Evolutionary conservation across 2,329 filamentous ascomycete species (phyloP), one percentile per base, ranked within the genome.

Genomic region (Alternaria arbusti): DNA sequence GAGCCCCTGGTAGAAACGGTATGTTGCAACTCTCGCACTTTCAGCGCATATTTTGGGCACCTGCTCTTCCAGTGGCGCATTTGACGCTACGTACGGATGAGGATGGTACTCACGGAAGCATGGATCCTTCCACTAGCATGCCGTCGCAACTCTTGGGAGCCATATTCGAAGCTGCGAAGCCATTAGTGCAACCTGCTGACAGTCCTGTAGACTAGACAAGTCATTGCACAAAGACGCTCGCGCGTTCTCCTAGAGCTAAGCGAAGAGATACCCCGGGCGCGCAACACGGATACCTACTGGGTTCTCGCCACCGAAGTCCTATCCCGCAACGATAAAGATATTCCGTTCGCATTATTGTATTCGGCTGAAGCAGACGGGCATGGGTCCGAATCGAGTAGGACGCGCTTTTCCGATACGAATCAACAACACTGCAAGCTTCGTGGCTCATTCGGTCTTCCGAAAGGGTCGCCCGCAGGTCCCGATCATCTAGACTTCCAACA

Each of bases 1-100:
- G 93, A 94, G 72, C 91, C 91, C 2, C 86, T 89, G 0, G 92
- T 93, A 66, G 92, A 95, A 66, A 92, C 92, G 68, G 94, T 91
- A 3, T 82, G 67, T 65, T 7, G 3, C 12, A 3, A 13, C 8
- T 7, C 0, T n/a, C 0, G 1, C 26, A 32, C 4, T 4, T 5
- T 36, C 20, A n/a, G 1, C 15, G 10, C 15, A 15, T 12, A 5
- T 13, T 25, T 5, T 8, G 3, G 20, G 0, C 20, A 1, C 20
- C 11, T 36, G 5, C 6, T 25, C 4, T 1, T 12, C 20, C 5
- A 6, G 8, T 22, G 20, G 13, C 6, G 20, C 6, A 40, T 12
- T 20, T 23, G n/a, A 51, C 20, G 20, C 15, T 10, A 28, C 9
- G 9, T n/a, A 26, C 25, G 4, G 36, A 40, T 40, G 36, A 40